phyloP scores from a whole-genome alignment of 129 eudicot genomes.

The Helichrysum umbraculigerum region DNA sequence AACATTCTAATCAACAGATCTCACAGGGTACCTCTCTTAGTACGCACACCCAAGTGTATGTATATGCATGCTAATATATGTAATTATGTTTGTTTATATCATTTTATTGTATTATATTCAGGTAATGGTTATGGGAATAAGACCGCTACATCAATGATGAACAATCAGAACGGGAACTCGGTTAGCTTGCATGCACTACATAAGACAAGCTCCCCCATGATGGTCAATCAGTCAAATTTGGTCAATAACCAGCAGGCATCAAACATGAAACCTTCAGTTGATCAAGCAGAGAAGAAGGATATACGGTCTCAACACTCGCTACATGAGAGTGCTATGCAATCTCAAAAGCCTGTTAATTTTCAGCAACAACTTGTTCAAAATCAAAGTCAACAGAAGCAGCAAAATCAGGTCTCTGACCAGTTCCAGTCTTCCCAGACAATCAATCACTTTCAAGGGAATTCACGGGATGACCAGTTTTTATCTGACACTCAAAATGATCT shows the following conservation, averaged over 20 bases:
- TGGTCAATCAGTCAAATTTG: constrained; percentile 50
- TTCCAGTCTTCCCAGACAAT: constrained; percentile 50
- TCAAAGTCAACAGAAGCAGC: constrained; percentile 60
- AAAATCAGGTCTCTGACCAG: constrained; percentile 50
- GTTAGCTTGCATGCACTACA: constrained; percentile 48
- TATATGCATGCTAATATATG: background rate
- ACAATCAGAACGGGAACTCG: constrained; percentile 53
- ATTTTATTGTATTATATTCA: constrained; percentile 31
- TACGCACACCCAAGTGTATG: background rate
- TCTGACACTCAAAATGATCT: constrained; percentile 49
- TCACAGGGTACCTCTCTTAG: constrained; percentile 48
- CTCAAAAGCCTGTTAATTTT: constrained; percentile 56
- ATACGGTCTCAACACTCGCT: constrained; percentile 45
- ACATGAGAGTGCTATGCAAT: constrained; percentile 43
- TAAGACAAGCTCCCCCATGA: constrained; percentile 43
- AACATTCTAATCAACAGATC: constrained; percentile 55
- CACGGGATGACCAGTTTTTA: constrained; percentile 52
- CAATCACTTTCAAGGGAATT: constrained; percentile 47
- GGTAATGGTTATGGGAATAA: constrained; percentile 65
- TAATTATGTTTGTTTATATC: background rate
- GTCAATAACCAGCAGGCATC: constrained; percentile 44
- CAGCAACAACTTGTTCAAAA: constrained; percentile 49
- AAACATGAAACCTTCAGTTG: constrained; percentile 41
- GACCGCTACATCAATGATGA: constrained; percentile 48
- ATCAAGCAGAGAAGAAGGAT: constrained; percentile 50